Conservation (phyloP, 768 basidiomycete species). For the Tylopilus sp. region DNA sequence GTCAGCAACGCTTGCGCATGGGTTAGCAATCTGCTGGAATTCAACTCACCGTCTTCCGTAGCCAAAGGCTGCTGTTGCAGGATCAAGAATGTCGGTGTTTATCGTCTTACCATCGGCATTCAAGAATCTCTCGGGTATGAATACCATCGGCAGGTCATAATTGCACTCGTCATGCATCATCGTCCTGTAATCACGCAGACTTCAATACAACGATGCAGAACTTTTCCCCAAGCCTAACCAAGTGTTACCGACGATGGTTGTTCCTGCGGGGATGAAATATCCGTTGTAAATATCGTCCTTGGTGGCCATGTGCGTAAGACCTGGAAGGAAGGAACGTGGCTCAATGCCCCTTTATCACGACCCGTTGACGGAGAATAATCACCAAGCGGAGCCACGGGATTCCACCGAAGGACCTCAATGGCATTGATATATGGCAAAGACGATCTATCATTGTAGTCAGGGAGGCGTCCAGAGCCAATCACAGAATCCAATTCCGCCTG, state of each 20-base stretch:
- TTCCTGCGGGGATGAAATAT: constrained; percentile 34
- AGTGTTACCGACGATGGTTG: constrained; percentile 57
- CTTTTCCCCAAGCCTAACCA: constrained; percentile 35
- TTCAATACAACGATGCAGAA: constrained; percentile 4
- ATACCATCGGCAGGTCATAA: constrained; percentile 33
- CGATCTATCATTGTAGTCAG: constrained; percentile 30
- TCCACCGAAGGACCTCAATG: constrained; percentile 31
- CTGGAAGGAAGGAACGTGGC: constrained; percentile 11
- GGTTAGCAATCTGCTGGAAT: neutral
- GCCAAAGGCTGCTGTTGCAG: constrained; percentile 31
- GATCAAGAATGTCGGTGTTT: constrained; percentile 28
- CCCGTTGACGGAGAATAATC: constrained; percentile 14
- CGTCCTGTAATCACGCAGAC: constrained; percentile 25
- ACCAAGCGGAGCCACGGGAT: constrained; percentile 34
- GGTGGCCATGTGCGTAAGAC: constrained; percentile 33
- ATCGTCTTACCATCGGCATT: constrained; percentile 34
- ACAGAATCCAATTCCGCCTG: constrained; percentile 27
- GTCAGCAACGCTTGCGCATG: neutral
- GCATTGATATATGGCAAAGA: constrained; percentile 27
- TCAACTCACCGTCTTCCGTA: constrained; percentile 33
- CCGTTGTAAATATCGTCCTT: constrained; percentile 30
- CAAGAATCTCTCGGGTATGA: constrained; percentile 39
- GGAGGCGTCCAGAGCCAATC: constrained; percentile 27
- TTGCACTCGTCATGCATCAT: constrained; percentile 36
- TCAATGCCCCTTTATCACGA: constrained; percentile 6